Percentiles rank a stretch among this genome's conserved stretches.
These are phyloP conservation scores for Fusarium brachygibbosum DNA, from an alignment of 2,329 filamentous ascomycete species.

Conservation along the genomic window DNA sequence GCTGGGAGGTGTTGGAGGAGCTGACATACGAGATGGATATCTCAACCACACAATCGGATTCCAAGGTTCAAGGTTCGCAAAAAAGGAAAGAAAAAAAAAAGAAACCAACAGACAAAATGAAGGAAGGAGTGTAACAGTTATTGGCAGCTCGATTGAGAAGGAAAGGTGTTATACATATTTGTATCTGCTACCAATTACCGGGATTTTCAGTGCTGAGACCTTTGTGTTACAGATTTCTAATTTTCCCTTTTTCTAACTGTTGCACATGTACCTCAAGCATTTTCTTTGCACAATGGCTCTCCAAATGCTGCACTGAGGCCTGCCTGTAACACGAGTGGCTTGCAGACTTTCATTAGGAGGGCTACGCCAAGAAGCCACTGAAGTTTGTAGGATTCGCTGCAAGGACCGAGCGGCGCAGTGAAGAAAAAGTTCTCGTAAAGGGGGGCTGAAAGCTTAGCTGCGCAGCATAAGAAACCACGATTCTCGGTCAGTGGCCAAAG, in stretches of 20 bases:
- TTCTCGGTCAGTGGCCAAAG: too few species aligned
- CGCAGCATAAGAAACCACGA: background rate
- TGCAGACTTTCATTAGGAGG: background rate
- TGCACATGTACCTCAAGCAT: background rate
- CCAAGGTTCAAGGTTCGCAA: background rate
- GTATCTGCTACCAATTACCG: background rate
- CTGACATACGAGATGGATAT: background rate
- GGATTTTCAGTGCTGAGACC: slow-evolving; percentile 6
- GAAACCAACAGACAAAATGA: background rate
- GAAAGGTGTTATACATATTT: slow-evolving; percentile 21
- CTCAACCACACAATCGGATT: background rate
- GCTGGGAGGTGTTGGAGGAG: background rate
- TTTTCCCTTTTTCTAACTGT: background rate
- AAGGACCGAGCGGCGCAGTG: background rate
- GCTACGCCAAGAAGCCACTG: background rate
- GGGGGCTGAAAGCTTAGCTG: background rate
- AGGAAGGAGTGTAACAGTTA: background rate
- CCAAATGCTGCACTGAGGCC: background rate
- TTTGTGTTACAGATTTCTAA: background rate
- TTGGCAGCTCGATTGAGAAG: background rate
- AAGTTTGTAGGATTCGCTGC: background rate
- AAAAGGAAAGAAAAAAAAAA: background rate
- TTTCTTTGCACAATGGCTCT: background rate
- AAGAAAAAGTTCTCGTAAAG: background rate
- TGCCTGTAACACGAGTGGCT: background rate